Evolutionary conservation across 1,284 basidiomycete genomes (phyloP), one percentile per base, ranked within the genome.

Genomic region (Fomitopsis pinicola): DNA sequence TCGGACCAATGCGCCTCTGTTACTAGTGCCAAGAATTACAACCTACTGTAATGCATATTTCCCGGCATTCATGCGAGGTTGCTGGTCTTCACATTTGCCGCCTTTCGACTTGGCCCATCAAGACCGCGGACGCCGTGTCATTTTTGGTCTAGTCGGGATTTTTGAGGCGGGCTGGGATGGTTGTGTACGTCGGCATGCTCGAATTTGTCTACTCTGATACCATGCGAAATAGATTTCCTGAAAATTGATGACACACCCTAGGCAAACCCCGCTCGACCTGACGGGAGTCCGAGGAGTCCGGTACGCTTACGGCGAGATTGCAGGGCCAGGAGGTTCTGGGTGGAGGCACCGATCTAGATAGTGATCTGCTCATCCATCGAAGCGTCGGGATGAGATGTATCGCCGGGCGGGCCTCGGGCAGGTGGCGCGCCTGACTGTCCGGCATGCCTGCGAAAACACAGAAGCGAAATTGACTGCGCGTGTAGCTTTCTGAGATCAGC

Each of bases 291-390:
- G 48, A 50, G 48, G 48, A 50, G 48, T 30, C 30, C 28, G 28
- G 17, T 9, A 50, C 28, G 10, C 48, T 33, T 50, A 33, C 5
- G 48, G 48, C 10, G 48, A 50, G 48, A 50, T 33, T 26, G 9
- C 9, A n/a, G 48, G 5, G 28, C 12, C 28, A 17, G 28, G 26
- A 30, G 28, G 38, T 8, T 8, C 12, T 40, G 38, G 38, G 8
- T 40, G 14, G 48, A 33, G 9, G 28, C 48, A n/a, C 3, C 28
- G 30, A 50, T 33, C 48, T 50, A 50, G 48, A 50, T 50, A 33
- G 48, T 22, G 48, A 50, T 50, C 48, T 50, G 48, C 48, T 50
- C 48, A 50, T 50, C 48, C 48, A 26, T 50, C 48, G 48, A 50
- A 50, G 48, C 48, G 48, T 28, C 48, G 48, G 28, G 48, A 50